Percentiles rank a stretch among this genome's conserved stretches.
Evolutionary conservation across 306 rosid genomes (phyloP).

Genomic region (Cucurbita maxima): DNA sequence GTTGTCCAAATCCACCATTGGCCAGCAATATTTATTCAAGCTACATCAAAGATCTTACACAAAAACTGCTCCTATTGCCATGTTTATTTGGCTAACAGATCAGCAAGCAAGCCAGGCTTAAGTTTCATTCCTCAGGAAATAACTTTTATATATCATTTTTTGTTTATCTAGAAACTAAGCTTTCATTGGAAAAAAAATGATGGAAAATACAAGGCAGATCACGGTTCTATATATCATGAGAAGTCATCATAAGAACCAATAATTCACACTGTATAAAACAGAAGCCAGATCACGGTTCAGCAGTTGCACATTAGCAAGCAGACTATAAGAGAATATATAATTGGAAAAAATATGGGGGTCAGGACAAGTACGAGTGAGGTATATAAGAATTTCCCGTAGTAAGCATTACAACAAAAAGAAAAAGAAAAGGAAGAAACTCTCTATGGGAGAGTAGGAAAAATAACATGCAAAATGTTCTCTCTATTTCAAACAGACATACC

Average conservation of each 20-base stretch:
- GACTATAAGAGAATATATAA: not conserved
- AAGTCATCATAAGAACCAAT: not conserved
- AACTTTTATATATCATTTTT: not conserved
- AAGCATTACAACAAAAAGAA: not conserved
- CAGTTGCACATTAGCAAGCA: constrained; percentile 5
- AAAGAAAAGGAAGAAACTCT: not conserved
- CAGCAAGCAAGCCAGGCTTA: not conserved
- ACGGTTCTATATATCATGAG: not conserved
- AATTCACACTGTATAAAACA: not conserved
- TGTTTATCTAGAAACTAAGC: too few relatives aligned
- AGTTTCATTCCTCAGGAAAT: not conserved
- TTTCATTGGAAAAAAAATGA: too few relatives aligned
- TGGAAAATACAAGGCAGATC: too few relatives aligned
- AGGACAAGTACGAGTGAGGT: not conserved
- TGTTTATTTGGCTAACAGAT: not conserved
- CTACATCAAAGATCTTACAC: not conserved
- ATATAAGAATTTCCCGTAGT: not conserved
- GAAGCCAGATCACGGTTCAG: not conserved
- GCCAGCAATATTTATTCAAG: not conserved
- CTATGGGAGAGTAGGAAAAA: not conserved
- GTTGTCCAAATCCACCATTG: not conserved
- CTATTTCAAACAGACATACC: constrained; percentile 29
- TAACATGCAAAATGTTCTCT: not conserved
- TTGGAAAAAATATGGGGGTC: not conserved
- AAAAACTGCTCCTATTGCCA: not conserved